A percentile compares a stretch with the other conserved stretches of the same genome.
These are phyloP conservation scores for Lathyrus oleraceus DNA, from an alignment of 306 rosid species.

Conservation along the genomic window DNA sequence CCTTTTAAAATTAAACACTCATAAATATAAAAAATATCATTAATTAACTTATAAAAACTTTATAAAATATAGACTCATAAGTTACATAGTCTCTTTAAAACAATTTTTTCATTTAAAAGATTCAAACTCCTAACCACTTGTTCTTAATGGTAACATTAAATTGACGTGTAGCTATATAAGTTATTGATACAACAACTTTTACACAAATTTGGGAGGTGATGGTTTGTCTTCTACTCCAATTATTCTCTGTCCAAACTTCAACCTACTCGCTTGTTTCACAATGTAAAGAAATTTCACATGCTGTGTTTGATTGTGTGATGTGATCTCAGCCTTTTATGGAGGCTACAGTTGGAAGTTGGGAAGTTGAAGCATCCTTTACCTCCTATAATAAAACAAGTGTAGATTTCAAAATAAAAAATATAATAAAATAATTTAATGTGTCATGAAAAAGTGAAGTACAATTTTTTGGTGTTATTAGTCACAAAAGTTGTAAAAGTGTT, in stretches of 20 bases:
- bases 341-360: neutral
- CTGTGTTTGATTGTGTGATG: neutral
- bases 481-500: neutral
- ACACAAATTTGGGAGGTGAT: neutral
- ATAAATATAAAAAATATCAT: no score
- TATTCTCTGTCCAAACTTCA: slow-evolving; percentile 12
- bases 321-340: neutral
- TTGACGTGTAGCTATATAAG: neutral
- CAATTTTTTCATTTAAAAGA: no score
- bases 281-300: slow-evolving; percentile 1
- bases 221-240: neutral
- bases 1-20: no score
- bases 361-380: neutral
- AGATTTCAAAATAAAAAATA: neutral
- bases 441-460: neutral
- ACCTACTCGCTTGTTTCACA: slow-evolving; percentile 16
- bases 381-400: neutral
- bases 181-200: slow-evolving; percentile 14
- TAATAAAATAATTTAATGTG: neutral
- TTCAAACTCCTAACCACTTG: neutral
- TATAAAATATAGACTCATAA: no score
- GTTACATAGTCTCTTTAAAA: no score
- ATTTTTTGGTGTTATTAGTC: neutral
- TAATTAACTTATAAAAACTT: no score
- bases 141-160: neutral